These are phyloP conservation scores for Cladophialophora exuberans DNA, from an alignment of 2,329 filamentous ascomycete species.

Conservation along the genomic window DNA sequence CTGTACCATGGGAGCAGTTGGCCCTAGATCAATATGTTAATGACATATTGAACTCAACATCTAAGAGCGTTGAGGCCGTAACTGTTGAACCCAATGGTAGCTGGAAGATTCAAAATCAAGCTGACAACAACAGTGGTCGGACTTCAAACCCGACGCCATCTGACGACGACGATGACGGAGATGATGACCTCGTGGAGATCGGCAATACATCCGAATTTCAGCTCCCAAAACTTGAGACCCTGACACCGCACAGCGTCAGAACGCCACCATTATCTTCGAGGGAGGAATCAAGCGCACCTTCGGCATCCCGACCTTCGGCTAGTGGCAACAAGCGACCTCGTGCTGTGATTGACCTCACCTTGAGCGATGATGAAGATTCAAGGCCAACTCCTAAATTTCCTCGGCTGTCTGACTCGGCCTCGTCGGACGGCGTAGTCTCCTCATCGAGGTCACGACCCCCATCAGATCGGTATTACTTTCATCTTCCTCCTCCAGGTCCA, in stretches of 20 bases:
- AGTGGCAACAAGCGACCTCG: constrained; percentile 50
- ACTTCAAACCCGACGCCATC: constrained; percentile 44
- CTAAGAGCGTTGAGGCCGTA: constrained; percentile 75
- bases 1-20: constrained; percentile 76
- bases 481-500: constrained; percentile 17
- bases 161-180: constrained; percentile 46
- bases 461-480: constrained; percentile 23
- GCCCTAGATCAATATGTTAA: constrained; percentile 90
- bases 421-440: constrained; percentile 1
- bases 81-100: constrained; percentile 84
- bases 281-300: constrained; percentile 34
- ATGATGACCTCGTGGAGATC: constrained; percentile 57
- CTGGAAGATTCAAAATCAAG: constrained; percentile 57
- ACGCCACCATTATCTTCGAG: constrained; percentile 37
- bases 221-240: constrained; percentile 36
- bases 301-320: constrained; percentile 19
- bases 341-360: constrained; percentile 58
- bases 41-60: constrained; percentile 78
- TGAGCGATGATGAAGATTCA: constrained; percentile 54
- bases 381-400: constrained; percentile 35
- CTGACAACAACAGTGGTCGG: constrained; percentile 36
- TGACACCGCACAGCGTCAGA: constrained; percentile 41
- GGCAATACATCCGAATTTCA: constrained; percentile 37
- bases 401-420: neutral
- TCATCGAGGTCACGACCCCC: constrained; percentile 7